Evolutionary conservation across 2,329 filamentous ascomycete genomes (phyloP), one percentile per base, ranked within the genome.

Genomic region (Orbilia javanica): DNA sequence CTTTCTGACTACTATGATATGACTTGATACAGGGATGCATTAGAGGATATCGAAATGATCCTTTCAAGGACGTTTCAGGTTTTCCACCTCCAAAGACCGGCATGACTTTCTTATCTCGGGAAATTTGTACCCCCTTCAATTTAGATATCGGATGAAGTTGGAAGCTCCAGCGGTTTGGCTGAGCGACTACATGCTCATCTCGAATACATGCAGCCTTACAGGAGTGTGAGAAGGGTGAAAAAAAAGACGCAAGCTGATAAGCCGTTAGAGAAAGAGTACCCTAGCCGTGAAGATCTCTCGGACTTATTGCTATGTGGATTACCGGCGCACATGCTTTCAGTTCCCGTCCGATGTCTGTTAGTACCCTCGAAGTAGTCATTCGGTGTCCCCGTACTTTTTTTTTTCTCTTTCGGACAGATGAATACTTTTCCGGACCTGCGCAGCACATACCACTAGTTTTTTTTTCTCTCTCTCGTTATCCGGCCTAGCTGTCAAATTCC

Each of bases 91-190:
- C 20, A 50, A 65, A 31, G 39, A 22, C 55, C 42, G 65, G 65
- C 39, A 69, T 31, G 66, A 71, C 50, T 66, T 71, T 71, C 73
- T 77, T 77, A 77, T 77, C 73, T 70, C 66, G 73, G 73, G 66
- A 77, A 70, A 65, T 77, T 70, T 70, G 27, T 46, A 65, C 27
- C 34, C 53, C 62, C 53, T 36, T 36, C 25, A 70, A 70, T 70
- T 50, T 76, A 64, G 72, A 76, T 76, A 77, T 77, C 72, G 65
- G 72, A 77, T 77, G 64, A 77, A 70, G 63, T 70, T 69, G 65
- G 66, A 76, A 69, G 55, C 55, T 52, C 42, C 34, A 36, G 29
- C n/a, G 18, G 29, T 20, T 27, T 36, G 29, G 48, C 29, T 20
- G 50, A 18, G 31, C 55, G 55, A 64, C 25, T n/a, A n/a, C n/a